Conservation (phyloP, 164 flowering plant genomes). For the Buxus sempervirens region DNA sequence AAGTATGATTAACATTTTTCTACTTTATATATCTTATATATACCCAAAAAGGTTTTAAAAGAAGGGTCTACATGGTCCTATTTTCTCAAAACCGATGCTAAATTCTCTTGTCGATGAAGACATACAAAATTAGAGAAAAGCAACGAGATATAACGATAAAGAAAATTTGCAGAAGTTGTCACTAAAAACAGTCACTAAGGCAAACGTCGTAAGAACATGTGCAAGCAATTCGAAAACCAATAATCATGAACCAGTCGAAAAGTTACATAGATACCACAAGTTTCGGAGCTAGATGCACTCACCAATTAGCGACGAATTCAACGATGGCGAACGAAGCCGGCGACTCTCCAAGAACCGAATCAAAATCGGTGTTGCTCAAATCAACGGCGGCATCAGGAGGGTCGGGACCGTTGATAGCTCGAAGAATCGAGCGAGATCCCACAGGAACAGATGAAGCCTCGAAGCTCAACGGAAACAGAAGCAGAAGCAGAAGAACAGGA, state of each 20-base stretch:
- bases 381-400: constrained; percentile 64
- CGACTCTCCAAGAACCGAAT: constrained; percentile 46
- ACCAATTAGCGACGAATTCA: constrained; percentile 95
- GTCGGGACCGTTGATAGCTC: constrained; percentile 34
- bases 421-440: constrained; percentile 70
- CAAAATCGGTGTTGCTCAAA: constrained; percentile 65
- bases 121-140: too few relatives aligned
- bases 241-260: background rate
- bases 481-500: constrained; percentile 9
- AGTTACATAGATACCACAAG: background rate
- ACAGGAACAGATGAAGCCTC: constrained; percentile 9
- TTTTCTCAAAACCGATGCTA: background rate
- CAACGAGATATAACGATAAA: too few relatives aligned
- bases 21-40: too few relatives aligned
- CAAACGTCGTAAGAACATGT: background rate
- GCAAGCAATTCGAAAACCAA: background rate
- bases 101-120: background rate
- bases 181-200: background rate
- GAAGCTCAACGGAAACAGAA: constrained; percentile 14
- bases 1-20: too few relatives aligned
- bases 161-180: too few relatives aligned
- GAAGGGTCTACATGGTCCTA: background rate
- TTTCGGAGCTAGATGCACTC: constrained; percentile 12
- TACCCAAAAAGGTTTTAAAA: background rate
- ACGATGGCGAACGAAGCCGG: constrained; percentile 71